Base-by-base conservation (phyloP, 257 asterid species). In the Galeopsis tetrahit region DNA sequence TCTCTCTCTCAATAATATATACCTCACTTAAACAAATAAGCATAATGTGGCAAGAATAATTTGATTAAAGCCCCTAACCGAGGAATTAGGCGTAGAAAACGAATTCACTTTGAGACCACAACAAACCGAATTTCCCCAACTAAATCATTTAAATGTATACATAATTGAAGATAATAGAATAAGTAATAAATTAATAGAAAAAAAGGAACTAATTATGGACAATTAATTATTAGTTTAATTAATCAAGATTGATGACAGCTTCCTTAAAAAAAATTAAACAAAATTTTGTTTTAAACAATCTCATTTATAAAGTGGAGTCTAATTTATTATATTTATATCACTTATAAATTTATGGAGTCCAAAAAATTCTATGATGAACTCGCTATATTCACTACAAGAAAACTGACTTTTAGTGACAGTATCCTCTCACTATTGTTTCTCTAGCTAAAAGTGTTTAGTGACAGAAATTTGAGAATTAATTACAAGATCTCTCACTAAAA, bases 61-160 rank as follows among this genome's bases (percentile, higher is more conserved):
- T 71, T 39, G 42, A 75, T 42, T 69, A 48, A 81, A 9, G 75
- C n/a, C 73, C 51, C 31, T 48, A 72, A 59, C 61, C 85, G 79
- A 72, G 64, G 63, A 86, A 75, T 79, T 72, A 82, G 89, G 86
- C 84, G 75, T 64, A 42, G 75, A 69, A 59, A 66, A 40, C 66
- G 80, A 86, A 78, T 59, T 68, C 43, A 31, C 75, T 72, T 72
- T 40, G 66, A 63, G 39, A 68, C 81, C 58, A 49, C 7, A 31
- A 51, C 73, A 60, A 51, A 66, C 38, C 13, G 13, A 42, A 8
- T 42, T 42, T 42, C 0, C 13, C 6, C 15, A 10, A 46, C 11
- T 46, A 10, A 7, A 46, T 11, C 10, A 46, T 3, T 49, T n/a
- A n/a, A 49, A 48, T n/a, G 8, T 4, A n/a, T 49, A 49, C 3